Evolutionary conservation across 306 rosid genomes (phyloP).

Genomic region (Oxytropis ochrocephala): DNA sequence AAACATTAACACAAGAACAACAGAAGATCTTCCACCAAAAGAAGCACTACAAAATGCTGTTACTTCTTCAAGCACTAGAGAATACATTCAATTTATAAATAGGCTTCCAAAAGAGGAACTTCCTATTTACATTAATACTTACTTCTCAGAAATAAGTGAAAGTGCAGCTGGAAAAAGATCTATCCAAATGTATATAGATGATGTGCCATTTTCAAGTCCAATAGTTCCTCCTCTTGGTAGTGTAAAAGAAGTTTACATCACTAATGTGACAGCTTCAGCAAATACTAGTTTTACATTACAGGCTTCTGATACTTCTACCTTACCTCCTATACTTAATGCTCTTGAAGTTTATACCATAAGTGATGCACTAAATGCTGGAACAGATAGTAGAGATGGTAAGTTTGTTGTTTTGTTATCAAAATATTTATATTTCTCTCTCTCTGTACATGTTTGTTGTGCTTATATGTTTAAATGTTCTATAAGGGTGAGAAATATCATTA

Average conservation of each 20-base stretch:
- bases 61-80: background rate
- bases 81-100: constrained; percentile 15
- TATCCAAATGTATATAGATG: constrained; percentile 25
- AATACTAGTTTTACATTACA: constrained; percentile 9
- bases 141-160: constrained; percentile 40
- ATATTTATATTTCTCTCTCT: background rate
- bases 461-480: too few relatives aligned
- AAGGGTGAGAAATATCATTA: too few relatives aligned
- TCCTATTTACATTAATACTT: constrained; percentile 27
- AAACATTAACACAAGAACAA: background rate
- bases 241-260: constrained; percentile 23
- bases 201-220: background rate
- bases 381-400: constrained; percentile 30
- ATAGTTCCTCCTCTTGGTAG: constrained; percentile 32
- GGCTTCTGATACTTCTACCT: constrained; percentile 27
- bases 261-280: constrained; percentile 32
- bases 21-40: constrained; percentile 44
- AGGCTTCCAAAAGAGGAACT: constrained; percentile 8
- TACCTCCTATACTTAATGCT: constrained; percentile 49
- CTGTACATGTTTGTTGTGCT: too few relatives aligned
- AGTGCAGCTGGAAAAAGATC: constrained; percentile 21
- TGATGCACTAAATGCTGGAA: constrained; percentile 22
- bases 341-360: constrained; percentile 28
- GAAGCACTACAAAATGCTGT: constrained; percentile 27
- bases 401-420: background rate